phyloP scores from a whole-genome alignment of 108 stramenopile genomes.

The Cylindrotheca fusiformis region DNA sequence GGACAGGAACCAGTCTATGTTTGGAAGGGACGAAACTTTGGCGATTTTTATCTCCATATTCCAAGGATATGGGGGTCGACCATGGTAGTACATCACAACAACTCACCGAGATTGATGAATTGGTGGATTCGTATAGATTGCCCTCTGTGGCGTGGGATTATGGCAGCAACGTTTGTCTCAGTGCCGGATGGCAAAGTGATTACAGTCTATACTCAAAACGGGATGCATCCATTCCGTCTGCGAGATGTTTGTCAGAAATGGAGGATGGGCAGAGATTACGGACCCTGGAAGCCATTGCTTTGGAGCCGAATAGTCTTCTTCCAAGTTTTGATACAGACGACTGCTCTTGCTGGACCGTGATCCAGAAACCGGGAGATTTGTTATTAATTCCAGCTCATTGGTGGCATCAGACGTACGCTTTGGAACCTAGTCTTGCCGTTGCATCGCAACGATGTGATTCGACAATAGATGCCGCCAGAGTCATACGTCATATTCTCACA shows the following conservation, averaged over 20 bases:
- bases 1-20: slow-evolving; percentile 68
- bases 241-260: slow-evolving; percentile 17
- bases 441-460: slow-evolving; percentile 54
- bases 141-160: slow-evolving; percentile 54
- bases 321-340: background rate
- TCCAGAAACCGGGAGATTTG: slow-evolving; percentile 61
- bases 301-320: background rate
- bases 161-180: slow-evolving; percentile 20
- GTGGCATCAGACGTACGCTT: slow-evolving; percentile 67
- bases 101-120: slow-evolving; percentile 28
- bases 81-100: slow-evolving; percentile 7
- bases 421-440: slow-evolving; percentile 49
- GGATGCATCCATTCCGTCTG: slow-evolving; percentile 23
- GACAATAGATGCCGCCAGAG: background rate
- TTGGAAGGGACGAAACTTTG: slow-evolving; percentile 64
- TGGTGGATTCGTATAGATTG: slow-evolving; percentile 44
- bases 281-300: slow-evolving; percentile 20
- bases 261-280: slow-evolving; percentile 17
- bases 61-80: background rate
- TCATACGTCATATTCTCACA: background rate
- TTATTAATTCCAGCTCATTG: slow-evolving; percentile 60
- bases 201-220: slow-evolving; percentile 29
- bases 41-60: slow-evolving; percentile 51
- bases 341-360: slow-evolving; percentile 17
- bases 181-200: slow-evolving; percentile 69